Evolutionary conservation across 345 rosid species (phyloP).

Genomic region (Toxicodendron radicans): DNA sequence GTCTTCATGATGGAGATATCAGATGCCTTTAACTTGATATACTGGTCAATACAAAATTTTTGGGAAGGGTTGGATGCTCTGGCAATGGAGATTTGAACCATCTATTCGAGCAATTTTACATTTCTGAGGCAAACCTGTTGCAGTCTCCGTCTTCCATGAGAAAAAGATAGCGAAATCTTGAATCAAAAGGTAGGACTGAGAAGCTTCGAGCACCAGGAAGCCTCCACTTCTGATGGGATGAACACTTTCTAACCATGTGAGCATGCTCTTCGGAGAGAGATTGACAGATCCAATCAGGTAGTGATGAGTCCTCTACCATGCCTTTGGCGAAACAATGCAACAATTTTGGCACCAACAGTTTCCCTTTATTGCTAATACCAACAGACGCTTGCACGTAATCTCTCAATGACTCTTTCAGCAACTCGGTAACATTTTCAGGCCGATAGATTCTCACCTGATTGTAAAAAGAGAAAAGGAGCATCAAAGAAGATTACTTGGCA

Average conservation of each 20-base stretch:
- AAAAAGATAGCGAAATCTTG: conserved; percentile 65
- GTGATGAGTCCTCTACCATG: conserved; percentile 35
- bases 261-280: conserved; percentile 51
- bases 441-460: conserved; percentile 61
- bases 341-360: conserved; percentile 58
- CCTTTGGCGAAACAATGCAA: conserved; percentile 53
- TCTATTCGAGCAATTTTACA: neutral
- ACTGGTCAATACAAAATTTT: neutral
- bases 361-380: conserved; percentile 50
- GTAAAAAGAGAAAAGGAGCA: neutral
- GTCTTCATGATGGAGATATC: neutral
- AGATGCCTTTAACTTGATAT: neutral
- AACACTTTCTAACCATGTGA: conserved; percentile 41
- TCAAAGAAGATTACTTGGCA: neutral
- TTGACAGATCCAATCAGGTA: conserved; percentile 63
- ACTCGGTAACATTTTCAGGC: conserved; percentile 46
- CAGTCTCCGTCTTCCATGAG: conserved; percentile 24
- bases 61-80: neutral
- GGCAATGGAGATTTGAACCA: neutral
- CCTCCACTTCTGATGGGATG: conserved; percentile 45
- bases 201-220: conserved; percentile 47
- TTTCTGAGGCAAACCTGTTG: neutral
- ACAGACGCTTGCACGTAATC: conserved; percentile 60
- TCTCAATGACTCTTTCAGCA: conserved; percentile 46
- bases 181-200: conserved; percentile 51